These are phyloP conservation scores for Cavenderia fasciculata DNA, from an alignment of 78 protist genomes.

Conservation along the genomic window DNA sequence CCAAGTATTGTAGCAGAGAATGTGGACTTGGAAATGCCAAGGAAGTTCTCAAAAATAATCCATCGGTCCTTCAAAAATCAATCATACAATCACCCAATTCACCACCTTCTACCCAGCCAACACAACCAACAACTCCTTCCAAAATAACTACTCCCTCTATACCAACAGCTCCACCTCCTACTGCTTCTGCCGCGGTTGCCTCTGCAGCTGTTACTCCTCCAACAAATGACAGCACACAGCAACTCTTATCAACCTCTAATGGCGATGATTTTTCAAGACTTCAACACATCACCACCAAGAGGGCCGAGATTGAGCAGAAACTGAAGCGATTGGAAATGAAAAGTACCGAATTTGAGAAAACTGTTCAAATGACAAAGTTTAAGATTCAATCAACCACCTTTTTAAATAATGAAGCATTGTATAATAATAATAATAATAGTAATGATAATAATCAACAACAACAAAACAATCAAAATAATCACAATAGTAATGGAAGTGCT, in stretches of 20 bases:
- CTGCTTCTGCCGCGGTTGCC: not conserved
- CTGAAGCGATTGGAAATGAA: conserved; percentile 44
- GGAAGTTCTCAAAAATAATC: conserved; percentile 32
- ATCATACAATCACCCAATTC: not conserved
- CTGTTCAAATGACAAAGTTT: conserved; percentile 21
- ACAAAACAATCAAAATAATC: not conserved
- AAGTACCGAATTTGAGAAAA: conserved; percentile 58
- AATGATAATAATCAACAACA: not conserved
- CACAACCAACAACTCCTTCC: not conserved
- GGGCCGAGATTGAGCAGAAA: conserved; percentile 46
- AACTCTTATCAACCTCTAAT: conserved; percentile 46
- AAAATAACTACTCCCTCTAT: not conserved
- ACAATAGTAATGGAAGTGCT: conserved; percentile 3
- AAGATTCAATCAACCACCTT: conserved; percentile 3
- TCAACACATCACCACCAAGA: conserved; percentile 12
- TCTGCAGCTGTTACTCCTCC: not conserved
- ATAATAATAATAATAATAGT: conserved; percentile 10
- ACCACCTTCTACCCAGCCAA: not conserved
- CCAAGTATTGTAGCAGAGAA: conserved; percentile 72
- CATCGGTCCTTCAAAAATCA: not conserved
- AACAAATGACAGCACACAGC: conserved; percentile 14
- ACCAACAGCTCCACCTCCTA: not conserved
- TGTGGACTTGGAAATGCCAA: conserved; percentile 67
- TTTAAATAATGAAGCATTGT: not conserved
- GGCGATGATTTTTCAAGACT: conserved; percentile 28